Conservation (phyloP, 2,329 filamentous ascomycete genomes). For the Fusarium sp. region DNA sequence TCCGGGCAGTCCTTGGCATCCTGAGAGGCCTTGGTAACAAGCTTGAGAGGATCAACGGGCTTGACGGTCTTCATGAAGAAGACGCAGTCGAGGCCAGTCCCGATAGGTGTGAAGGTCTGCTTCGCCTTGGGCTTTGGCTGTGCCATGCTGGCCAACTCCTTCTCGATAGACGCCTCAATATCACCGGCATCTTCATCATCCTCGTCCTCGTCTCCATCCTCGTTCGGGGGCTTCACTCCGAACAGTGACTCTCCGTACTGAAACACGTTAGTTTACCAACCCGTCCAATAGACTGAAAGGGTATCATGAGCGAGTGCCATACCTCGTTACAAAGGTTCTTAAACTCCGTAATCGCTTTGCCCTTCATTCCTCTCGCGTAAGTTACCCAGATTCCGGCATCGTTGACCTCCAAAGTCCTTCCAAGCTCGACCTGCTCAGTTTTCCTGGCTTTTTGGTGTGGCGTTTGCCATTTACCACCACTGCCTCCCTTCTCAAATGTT, state of each 20-base stretch:
- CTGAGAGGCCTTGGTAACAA: slow-evolving; percentile 65
- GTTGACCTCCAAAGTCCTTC: slow-evolving; percentile 68
- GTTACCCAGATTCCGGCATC: slow-evolving; percentile 83
- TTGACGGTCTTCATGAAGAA: slow-evolving; percentile 68
- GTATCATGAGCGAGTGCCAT: slow-evolving; percentile 16
- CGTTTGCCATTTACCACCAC: slow-evolving; percentile 69
- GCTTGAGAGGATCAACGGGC: slow-evolving; percentile 65
- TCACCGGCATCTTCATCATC: slow-evolving; percentile 61
- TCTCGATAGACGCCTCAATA: slow-evolving; percentile 77
- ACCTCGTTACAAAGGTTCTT: slow-evolving; percentile 74
- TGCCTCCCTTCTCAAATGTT: slow-evolving; percentile 56
- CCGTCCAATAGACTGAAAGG: background rate
- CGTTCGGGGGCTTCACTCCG: slow-evolving; percentile 55
- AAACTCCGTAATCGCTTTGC: slow-evolving; percentile 75
- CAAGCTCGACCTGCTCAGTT: slow-evolving; percentile 54
- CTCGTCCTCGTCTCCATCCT: slow-evolving; percentile 45
- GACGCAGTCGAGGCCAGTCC: slow-evolving; percentile 69
- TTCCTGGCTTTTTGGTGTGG: slow-evolving; percentile 65
- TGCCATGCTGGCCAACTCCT: slow-evolving; percentile 72
- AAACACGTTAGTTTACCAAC: slow-evolving; percentile 12
- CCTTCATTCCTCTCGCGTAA: slow-evolving; percentile 77
- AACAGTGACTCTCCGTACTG: slow-evolving; percentile 75
- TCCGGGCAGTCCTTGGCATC: slow-evolving; percentile 60
- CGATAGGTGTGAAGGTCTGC: slow-evolving; percentile 63
- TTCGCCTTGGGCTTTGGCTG: slow-evolving; percentile 54